Percentiles rank a stretch among this genome's conserved stretches.
phyloP scores from a whole-genome alignment of 2,329 filamentous ascomycete genomes.

The Ceratocystis cubensis region DNA sequence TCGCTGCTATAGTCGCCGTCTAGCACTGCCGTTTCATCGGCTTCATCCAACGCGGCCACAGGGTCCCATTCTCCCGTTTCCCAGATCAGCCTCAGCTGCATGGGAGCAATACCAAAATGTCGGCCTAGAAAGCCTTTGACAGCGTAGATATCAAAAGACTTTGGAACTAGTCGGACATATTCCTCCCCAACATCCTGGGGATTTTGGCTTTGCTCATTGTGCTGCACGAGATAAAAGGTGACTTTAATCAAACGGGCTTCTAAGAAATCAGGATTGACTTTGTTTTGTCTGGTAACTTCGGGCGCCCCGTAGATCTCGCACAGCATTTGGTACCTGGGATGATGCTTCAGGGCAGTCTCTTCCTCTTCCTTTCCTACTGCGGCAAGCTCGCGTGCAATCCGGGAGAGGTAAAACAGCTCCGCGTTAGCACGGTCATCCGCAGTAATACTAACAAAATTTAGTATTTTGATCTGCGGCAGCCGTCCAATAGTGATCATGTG shows the following conservation, averaged over 20 bases:
- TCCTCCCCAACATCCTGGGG: conserved; percentile 24
- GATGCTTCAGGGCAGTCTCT: conserved; percentile 43
- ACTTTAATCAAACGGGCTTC: conserved; percentile 65
- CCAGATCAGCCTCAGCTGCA: conserved; percentile 59
- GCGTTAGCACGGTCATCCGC: conserved; percentile 68
- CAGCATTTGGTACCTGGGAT: conserved; percentile 61
- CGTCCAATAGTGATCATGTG: conserved; percentile 82
- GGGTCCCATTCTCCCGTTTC: conserved; percentile 88
- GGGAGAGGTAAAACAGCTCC: conserved; percentile 83
- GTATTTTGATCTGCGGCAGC: conserved; percentile 49
- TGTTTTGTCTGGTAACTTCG: conserved; percentile 42
- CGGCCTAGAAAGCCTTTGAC: conserved; percentile 67
- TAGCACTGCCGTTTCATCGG: conserved; percentile 36
- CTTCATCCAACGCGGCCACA: conserved; percentile 49
- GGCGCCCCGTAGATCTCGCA: conserved; percentile 67
- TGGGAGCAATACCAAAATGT: conserved; percentile 52
- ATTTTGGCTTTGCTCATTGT: conserved; percentile 12
- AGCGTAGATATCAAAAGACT: conserved; percentile 65
- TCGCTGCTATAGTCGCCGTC: conserved; percentile 40
- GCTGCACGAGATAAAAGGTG: conserved; percentile 32
- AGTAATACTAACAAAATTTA: conserved; percentile 65
- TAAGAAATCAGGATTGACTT: conserved; percentile 64
- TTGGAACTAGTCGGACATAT: conserved; percentile 48
- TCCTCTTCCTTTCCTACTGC: conserved; percentile 40
- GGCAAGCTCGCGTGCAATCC: conserved; percentile 65